Base-by-base conservation (phyloP, 371 early-diverging fungal species). In the Mortierella sp. region DNA sequence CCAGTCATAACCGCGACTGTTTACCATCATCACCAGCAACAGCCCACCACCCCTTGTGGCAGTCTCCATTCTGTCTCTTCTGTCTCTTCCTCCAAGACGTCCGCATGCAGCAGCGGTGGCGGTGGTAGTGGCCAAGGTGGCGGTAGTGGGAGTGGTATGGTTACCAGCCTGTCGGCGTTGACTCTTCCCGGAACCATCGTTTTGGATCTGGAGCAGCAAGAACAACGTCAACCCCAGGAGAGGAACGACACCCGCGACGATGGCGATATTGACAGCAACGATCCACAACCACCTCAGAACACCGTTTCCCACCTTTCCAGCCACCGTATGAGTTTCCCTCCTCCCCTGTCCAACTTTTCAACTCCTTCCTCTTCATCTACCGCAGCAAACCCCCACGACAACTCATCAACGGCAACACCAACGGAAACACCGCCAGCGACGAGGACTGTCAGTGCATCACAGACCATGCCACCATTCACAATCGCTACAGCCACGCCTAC, bases 281-380 rank as follows among this genome's bases (percentile, higher is more conserved):
- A 70, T 14, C 58, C 75, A 7, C 63, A 63, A 35, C 29, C 70
- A 29, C 72, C 51, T 7, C 76, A 75, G 63, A 63, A 71, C 10
- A 73, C 77, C 46, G 77, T 72, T 21, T 48, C 72, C 0, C 80
- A 71, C 48, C 72, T 75, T 41, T 80, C 80, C 1, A 49, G 48
- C 16, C 72, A 71, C 44, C 56, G 55, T 44, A 75, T 65, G 75
- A 80, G 21, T 43, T 80, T 75, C 44, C 75, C 72, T 43, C 14
- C 41, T 27, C 38, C 27, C 27, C 6, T 71, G 48, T 12, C 32
- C n/a, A 43, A 29, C 16, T 11, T 35, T 32, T 63, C 38, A 16
- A 5, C 63, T 35, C 18, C 60, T 32, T 56, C 27, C 4, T 14
- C 58, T 58, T 60, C 60, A 4, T 32, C 71, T 46, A 71, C 71